Base-by-base conservation (phyloP, 768 basidiomycete genomes). In the Mycena leptocephala region DNA sequence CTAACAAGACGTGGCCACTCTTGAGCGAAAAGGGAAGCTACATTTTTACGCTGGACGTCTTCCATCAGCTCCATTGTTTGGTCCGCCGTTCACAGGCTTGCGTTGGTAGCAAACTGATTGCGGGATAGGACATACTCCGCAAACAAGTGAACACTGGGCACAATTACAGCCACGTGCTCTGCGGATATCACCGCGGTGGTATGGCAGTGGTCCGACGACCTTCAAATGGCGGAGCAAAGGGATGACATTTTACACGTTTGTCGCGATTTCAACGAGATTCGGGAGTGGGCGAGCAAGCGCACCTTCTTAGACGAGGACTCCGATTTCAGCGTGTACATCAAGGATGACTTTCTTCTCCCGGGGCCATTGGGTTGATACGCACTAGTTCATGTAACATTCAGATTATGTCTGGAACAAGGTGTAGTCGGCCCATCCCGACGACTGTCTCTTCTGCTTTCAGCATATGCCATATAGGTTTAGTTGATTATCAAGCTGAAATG, bases 21-120 rank as follows among this genome's bases (percentile, higher is more conserved):
- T 79, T 80, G 13, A 78, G 80, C 0, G 82, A 82, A 20, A 79
- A 78, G 28, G 79, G 76, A 6, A 75, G 80, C 41, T 82, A 83
- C 51, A 71, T 83, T 1, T 59, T 81, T 5, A 71, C 78, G 1
- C 76, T 83, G 20, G 81, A 82, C 16, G 18, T 43, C 41, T 43
- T 43, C 41, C 41, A 43, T 16, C 41, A 43, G 18, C 41, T 43
- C 10, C 83, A 83, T 71, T 85, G 84, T 62, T 55, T 84, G 72
- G 84, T 85, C 18, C 16, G 81, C 35, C 6, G 35, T 37, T 37
- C 13, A 6, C 6, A 37, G 35, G 13, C 7, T 13, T 37, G 13
- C 6, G 35, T 6, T 13, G 35, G 13, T n/a, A n/a, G n/a, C n/a
- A n/a, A n/a, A n/a, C n/a, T n/a, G n/a, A n/a, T n/a, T n/a, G 35